phyloP scores from a whole-genome alignment of 164 flowering plant species.

The Tetracentron sinense region DNA sequence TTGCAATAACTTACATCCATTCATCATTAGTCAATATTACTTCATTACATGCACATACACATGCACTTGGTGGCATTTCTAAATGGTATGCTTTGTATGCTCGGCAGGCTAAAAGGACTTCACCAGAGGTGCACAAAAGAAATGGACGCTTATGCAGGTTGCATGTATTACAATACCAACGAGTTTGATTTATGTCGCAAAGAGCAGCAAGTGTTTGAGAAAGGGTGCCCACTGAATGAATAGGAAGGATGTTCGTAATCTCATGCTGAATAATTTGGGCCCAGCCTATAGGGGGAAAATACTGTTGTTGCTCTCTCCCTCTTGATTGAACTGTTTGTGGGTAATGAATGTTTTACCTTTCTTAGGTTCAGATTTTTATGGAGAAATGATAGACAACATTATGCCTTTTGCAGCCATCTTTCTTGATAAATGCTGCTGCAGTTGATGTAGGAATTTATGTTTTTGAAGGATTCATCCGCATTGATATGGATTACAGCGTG shows the following conservation, averaged over 20 bases:
- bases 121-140: slow-evolving; percentile 67
- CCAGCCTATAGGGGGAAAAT: not conserved
- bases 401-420: not conserved
- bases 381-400: not conserved
- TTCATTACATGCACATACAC: not conserved
- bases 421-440: not conserved
- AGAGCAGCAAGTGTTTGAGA: slow-evolving; percentile 82
- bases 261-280: not conserved
- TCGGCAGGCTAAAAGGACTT: slow-evolving; percentile 57
- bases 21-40: too few relatives aligned
- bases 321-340: too few relatives aligned
- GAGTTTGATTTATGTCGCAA: slow-evolving; percentile 90
- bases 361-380: not conserved
- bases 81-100: slow-evolving; percentile 1
- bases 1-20: too few relatives aligned
- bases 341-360: not conserved
- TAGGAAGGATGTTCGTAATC: not conserved
- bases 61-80: not conserved
- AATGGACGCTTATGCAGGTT: slow-evolving; percentile 80
- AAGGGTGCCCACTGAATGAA: slow-evolving; percentile 59
- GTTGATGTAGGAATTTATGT: not conserved
- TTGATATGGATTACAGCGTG: not conserved
- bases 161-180: slow-evolving; percentile 90
- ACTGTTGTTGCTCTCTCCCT: not conserved
- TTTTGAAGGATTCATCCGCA: not conserved